A percentile compares a stretch with the other conserved stretches of the same genome.
Evolutionary conservation across 257 asterid species (phyloP).

Genomic region (Scutellaria barbata): DNA sequence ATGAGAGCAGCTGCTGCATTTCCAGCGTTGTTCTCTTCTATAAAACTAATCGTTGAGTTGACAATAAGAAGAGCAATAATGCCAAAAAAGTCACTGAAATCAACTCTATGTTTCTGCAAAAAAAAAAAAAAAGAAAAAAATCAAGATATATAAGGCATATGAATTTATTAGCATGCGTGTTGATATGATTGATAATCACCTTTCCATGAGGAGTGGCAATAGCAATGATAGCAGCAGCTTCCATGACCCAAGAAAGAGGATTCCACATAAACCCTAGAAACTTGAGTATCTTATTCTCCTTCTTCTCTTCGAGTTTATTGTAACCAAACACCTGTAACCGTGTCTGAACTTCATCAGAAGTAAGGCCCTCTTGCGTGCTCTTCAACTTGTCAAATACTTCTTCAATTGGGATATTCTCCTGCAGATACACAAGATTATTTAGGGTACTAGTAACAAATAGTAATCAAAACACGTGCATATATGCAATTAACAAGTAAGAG

Average conservation of each 20-base stretch:
- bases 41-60: conserved; percentile 71
- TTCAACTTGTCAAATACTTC: conserved; percentile 63
- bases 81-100: conserved; percentile 56
- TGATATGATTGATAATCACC: conserved; percentile 27
- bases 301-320: conserved; percentile 77
- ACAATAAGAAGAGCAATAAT: conserved; percentile 54
- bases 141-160: background rate
- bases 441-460: too few relatives aligned
- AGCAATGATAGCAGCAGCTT: conserved; percentile 76
- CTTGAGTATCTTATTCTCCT: conserved; percentile 70
- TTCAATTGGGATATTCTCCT: conserved; percentile 70
- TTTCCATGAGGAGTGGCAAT: conserved; percentile 66
- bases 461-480: too few relatives aligned
- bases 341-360: conserved; percentile 45
- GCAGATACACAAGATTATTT: background rate
- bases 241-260: conserved; percentile 86
- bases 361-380: conserved; percentile 60
- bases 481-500: background rate
- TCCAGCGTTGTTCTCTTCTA: conserved; percentile 79
- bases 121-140: background rate
- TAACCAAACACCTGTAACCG: conserved; percentile 59
- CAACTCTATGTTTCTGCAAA: conserved; percentile 43
- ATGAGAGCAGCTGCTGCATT: conserved; percentile 81
- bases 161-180: background rate
- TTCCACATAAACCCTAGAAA: conserved; percentile 88